Evolutionary conservation across 345 rosid genomes (phyloP).

Genomic region (Erodium maritimum): DNA sequence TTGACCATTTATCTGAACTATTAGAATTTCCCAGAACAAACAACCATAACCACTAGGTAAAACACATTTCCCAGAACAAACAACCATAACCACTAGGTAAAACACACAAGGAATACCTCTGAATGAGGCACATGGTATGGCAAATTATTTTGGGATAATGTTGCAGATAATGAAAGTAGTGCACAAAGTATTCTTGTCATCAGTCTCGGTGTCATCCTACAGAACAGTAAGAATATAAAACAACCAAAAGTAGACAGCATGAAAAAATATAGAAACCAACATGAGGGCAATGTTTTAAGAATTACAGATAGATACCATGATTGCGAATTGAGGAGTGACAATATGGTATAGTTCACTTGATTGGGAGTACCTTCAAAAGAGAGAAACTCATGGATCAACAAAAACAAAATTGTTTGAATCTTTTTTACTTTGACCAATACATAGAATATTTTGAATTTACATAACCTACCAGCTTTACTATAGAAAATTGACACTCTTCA

Average conservation of each 20-base stretch:
- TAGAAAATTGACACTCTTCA: background rate
- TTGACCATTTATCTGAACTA: background rate
- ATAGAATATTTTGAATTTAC: background rate
- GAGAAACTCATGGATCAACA: background rate
- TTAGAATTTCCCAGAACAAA: background rate
- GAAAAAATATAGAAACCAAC: conserved; percentile 1
- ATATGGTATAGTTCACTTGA: conserved; percentile 35
- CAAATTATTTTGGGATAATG: conserved; percentile 61
- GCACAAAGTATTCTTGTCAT: conserved; percentile 47
- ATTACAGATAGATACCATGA: conserved; percentile 34
- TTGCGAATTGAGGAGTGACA: conserved; percentile 35
- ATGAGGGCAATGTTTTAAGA: conserved; percentile 2
- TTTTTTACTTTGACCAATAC: background rate
- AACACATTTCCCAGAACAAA: background rate
- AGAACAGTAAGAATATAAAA: conserved; percentile 2
- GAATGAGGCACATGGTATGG: conserved; percentile 44
- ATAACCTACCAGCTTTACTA: background rate
- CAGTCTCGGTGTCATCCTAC: conserved; percentile 51
- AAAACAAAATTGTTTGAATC: background rate
- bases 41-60: background rate
- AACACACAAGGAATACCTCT: conserved; percentile 29
- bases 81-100: background rate
- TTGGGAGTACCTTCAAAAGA: conserved; percentile 40
- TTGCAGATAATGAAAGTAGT: conserved; percentile 39
- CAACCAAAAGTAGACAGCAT: conserved; percentile 1